Percentiles rank a stretch among this genome's conserved stretches.
Conservation (phyloP, 2,329 filamentous ascomycete genomes). For the Alternaria novae-zelandiae region DNA sequence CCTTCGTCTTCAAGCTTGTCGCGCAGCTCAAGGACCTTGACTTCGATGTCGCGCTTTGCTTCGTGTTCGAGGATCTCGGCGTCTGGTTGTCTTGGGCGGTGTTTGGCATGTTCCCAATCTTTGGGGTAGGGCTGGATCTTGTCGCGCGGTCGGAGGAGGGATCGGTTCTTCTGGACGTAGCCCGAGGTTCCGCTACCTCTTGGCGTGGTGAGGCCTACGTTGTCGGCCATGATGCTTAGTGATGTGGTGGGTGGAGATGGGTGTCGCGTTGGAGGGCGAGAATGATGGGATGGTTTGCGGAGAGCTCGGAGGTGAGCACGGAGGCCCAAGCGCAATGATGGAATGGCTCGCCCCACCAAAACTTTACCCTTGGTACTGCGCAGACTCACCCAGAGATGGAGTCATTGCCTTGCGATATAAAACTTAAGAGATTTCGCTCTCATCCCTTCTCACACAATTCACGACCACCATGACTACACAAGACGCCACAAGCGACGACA, state of each 20-base stretch:
- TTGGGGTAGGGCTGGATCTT: conserved; percentile 77
- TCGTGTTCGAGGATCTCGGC: conserved; percentile 94
- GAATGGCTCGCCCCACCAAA: conserved; percentile 35
- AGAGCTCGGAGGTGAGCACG: conserved; percentile 29
- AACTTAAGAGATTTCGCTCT: not conserved
- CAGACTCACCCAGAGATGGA: conserved; percentile 38
- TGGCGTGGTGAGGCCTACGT: conserved; percentile 93
- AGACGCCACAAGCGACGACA: not conserved
- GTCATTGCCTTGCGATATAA: conserved; percentile 10
- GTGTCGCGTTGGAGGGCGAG: not conserved
- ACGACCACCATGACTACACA: conserved; percentile 30
- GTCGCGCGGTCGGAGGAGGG: conserved; percentile 85
- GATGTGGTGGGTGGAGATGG: not conserved
- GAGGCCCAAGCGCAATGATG: conserved; percentile 22
- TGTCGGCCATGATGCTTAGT: conserved; percentile 76
- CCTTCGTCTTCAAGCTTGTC: conserved; percentile 93
- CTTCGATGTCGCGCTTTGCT: conserved; percentile 86
- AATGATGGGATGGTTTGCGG: conserved; percentile 16
- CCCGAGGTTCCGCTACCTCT: conserved; percentile 95
- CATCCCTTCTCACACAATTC: not conserved
- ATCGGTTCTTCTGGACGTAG: conserved; percentile 95
- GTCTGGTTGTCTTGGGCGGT: conserved; percentile 84
- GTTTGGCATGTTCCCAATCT: conserved; percentile 71
- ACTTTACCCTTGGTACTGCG: conserved; percentile 21
- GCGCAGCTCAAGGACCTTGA: conserved; percentile 88